Base-by-base conservation (phyloP, 1,284 basidiomycete species). In the Pascua guehoae region DNA sequence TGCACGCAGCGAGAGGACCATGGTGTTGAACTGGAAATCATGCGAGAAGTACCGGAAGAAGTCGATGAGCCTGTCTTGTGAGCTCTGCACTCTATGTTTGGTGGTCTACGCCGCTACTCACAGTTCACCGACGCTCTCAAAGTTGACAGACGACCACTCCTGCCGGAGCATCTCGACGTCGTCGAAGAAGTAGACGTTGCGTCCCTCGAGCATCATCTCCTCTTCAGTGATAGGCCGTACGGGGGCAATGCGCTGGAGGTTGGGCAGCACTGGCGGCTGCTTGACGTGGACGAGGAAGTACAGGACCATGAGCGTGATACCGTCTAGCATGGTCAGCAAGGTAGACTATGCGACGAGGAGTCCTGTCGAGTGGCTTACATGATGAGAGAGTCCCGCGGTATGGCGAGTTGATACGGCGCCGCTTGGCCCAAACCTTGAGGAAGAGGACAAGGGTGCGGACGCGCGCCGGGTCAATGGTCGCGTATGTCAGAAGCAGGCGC, bases 401-500 rank as follows among this genome's bases (percentile, higher is more conserved):
- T 16, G 95, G 93, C 57, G 92, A 96, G 77, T 98, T 97, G 78
- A 98, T 96, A 84, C 96, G 94, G 78, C 90, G 84, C 74, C 94
- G 84, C 80, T 98, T 98, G 70, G 91, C 91, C 95, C 95, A 98
- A 39, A 98, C 92, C 82, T 98, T 98, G 72, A 98, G 84, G 79
- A 98, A 98, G 56, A 98, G 83, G 46, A 98, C 95, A 75, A 98
- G 82, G 0, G 92, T 94, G 62, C 94, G 84, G 54, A 98, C 87
- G 64, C 95, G 85, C 41, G 89, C 88, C 14, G 94, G 92, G 78
- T 98, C 95, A 66, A 98, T 87, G 82, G 93, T 93, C 65, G 95
- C 94, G 77, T 98, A 98, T 70, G 91, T 98, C 82, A 96, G 88
- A 58, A 98, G 82, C 61, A 98, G 79, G 49, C 96, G 85, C 47